Conservation (phyloP, 768 basidiomycete species). For the Tylopilus intermedius region DNA sequence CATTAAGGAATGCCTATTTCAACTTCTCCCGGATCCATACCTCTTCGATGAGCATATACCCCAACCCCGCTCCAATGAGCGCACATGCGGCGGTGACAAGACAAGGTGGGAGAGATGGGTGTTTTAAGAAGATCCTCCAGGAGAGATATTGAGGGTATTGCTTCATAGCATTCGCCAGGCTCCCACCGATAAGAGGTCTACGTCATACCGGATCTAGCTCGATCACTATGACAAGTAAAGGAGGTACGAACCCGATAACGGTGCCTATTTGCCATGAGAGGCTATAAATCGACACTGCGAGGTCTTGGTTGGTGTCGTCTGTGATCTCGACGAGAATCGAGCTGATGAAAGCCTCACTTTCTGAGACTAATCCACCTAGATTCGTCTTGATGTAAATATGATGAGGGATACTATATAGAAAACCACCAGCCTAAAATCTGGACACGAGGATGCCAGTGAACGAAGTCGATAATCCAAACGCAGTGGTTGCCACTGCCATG, state of each 20-base stretch:
- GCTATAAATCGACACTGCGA: constrained; percentile 55
- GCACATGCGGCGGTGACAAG: constrained; percentile 9
- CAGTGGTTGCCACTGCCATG: constrained; percentile 44
- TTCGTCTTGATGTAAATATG: background rate
- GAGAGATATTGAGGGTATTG: constrained; percentile 6
- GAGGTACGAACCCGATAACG: constrained; percentile 44
- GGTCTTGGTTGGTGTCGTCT: constrained; percentile 55
- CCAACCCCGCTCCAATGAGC: constrained; percentile 6
- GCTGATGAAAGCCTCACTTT: constrained; percentile 58
- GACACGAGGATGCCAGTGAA: constrained; percentile 45
- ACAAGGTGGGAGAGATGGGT: constrained; percentile 20
- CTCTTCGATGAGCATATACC: constrained; percentile 20
- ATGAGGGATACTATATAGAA: background rate
- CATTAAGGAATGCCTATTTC: background rate
- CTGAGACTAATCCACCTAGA: constrained; percentile 57
- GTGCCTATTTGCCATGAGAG: constrained; percentile 53
- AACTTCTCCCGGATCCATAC: background rate
- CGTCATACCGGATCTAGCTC: background rate
- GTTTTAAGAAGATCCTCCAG: constrained; percentile 9
- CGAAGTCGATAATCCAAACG: constrained; percentile 53
- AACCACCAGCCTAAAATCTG: constrained; percentile 42
- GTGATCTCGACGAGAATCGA: constrained; percentile 59
- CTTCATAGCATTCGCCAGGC: constrained; percentile 15
- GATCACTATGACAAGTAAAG: background rate
- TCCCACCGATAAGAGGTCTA: constrained; percentile 19